phyloP scores from a whole-genome alignment of 176 grass and related monocot species.

The Hordeum marinum region DNA sequence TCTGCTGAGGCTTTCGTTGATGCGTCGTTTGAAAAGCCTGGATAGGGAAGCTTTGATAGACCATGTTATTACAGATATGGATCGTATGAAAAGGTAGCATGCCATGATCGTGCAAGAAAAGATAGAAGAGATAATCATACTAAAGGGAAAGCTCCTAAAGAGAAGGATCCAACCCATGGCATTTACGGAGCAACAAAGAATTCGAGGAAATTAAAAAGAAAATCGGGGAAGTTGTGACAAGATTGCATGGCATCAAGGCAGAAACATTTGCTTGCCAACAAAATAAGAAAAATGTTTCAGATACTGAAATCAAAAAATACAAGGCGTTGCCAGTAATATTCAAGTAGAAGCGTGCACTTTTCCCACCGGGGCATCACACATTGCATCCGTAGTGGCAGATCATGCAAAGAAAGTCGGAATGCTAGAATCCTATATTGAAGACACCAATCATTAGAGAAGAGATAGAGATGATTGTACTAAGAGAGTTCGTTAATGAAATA shows the following conservation, averaged over 20 bases:
- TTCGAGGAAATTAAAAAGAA: constrained; percentile 53
- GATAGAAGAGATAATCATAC: constrained; percentile 45
- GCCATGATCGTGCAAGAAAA: constrained; percentile 26
- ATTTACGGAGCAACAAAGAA: constrained; percentile 49
- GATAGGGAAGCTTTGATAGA: constrained; percentile 21
- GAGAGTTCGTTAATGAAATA: constrained; percentile 33
- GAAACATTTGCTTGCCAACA: constrained; percentile 24
- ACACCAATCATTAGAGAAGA: constrained; percentile 29
- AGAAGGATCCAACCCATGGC: constrained; percentile 29
- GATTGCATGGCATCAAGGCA: constrained; percentile 34
- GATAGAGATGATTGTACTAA: constrained; percentile 31
- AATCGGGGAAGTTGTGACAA: constrained; percentile 30
- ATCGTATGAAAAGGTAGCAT: constrained; percentile 50
- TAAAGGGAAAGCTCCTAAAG: constrained; percentile 33
- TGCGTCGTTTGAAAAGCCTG: constrained; percentile 14
- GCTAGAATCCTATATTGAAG: constrained; percentile 34
- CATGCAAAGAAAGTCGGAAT: neutral
- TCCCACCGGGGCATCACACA: neutral
- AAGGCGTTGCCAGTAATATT: constrained; percentile 4
- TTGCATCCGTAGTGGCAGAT: constrained; percentile 7
- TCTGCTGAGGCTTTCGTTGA: neutral
- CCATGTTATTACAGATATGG: constrained; percentile 35
- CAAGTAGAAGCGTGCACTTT: neutral
- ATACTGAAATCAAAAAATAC: constrained; percentile 32
- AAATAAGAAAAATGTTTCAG: constrained; percentile 14